Evolutionary conservation across 345 rosid genomes (phyloP).

Genomic region (Eucalyptus polybractea): DNA sequence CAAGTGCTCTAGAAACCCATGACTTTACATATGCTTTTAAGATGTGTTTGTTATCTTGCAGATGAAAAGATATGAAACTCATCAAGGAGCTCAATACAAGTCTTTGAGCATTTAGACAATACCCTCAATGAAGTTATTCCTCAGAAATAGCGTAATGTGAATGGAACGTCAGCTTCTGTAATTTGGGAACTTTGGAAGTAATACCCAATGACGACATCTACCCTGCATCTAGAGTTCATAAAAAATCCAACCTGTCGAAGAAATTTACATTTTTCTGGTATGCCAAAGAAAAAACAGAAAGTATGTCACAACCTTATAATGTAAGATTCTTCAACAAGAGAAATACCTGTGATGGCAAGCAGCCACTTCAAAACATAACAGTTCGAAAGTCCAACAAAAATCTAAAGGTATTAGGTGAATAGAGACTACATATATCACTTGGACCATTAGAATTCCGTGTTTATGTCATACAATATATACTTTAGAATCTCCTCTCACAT

Average conservation of each 20-base stretch:
- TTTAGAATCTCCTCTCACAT: background rate
- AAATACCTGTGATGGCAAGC: background rate
- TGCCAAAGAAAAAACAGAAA: background rate
- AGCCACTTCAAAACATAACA: background rate
- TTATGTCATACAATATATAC: background rate
- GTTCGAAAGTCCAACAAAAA: background rate
- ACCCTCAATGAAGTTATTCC: background rate
- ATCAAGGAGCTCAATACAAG: background rate
- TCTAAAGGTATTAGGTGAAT: background rate
- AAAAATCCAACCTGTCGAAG: background rate
- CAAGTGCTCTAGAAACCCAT: conserved; percentile 69
- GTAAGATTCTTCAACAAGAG: background rate
- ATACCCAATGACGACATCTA: background rate
- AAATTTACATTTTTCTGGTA: background rate
- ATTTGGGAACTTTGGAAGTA: background rate
- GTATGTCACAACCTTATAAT: background rate
- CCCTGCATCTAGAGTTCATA: background rate
- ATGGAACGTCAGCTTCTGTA: background rate
- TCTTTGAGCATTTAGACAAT: background rate
- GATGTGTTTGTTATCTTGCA: conserved; percentile 55
- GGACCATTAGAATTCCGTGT: background rate
- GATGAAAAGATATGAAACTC: background rate
- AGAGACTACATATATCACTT: background rate
- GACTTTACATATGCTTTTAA: conserved; percentile 67
- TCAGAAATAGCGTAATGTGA: background rate